A percentile compares a stretch with the other conserved stretches of the same genome.
phyloP scores from a whole-genome alignment of 2,329 filamentous ascomycete species.

The Helicocarpus griseus region DNA sequence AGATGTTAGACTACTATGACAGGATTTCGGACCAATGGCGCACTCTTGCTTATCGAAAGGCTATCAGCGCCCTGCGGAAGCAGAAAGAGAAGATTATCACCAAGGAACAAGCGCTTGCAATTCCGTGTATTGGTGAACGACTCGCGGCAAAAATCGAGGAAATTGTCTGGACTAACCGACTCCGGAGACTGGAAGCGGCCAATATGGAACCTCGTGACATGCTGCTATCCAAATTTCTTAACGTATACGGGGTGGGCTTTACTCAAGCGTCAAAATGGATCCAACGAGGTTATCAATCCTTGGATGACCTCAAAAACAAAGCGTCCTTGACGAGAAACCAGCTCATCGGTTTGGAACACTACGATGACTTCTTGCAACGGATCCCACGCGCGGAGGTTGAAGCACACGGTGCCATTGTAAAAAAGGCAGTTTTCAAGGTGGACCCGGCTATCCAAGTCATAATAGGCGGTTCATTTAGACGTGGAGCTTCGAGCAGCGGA shows the following conservation, averaged over 20 bases:
- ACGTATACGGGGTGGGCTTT: constrained; percentile 69
- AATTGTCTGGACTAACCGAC: constrained; percentile 63
- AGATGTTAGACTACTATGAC: constrained; percentile 71
- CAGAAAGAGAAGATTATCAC: constrained; percentile 57
- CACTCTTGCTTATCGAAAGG: constrained; percentile 63
- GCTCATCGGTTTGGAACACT: constrained; percentile 65
- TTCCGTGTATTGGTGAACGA: constrained; percentile 61
- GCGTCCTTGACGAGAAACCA: constrained; percentile 61
- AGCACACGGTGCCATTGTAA: constrained; percentile 57
- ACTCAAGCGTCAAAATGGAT: constrained; percentile 66
- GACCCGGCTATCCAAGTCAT: constrained; percentile 60
- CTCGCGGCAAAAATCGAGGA: constrained; percentile 83
- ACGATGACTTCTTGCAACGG: constrained; percentile 65
- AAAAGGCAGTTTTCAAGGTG: constrained; percentile 45
- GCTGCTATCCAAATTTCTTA: constrained; percentile 59
- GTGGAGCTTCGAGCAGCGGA: constrained; percentile 62
- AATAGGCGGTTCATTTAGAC: constrained; percentile 74
- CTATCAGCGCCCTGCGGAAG: constrained; percentile 60
- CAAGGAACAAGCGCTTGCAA: constrained; percentile 55
- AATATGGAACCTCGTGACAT: constrained; percentile 56
- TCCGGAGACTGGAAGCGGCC: constrained; percentile 63
- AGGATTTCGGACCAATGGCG: constrained; percentile 71
- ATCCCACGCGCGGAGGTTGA: constrained; percentile 72
- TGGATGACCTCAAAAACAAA: constrained; percentile 57
- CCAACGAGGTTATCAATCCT: constrained; percentile 59